Evolutionary conservation across 257 asterid genomes (phyloP).

Genomic region (Leonotis leonurus): DNA sequence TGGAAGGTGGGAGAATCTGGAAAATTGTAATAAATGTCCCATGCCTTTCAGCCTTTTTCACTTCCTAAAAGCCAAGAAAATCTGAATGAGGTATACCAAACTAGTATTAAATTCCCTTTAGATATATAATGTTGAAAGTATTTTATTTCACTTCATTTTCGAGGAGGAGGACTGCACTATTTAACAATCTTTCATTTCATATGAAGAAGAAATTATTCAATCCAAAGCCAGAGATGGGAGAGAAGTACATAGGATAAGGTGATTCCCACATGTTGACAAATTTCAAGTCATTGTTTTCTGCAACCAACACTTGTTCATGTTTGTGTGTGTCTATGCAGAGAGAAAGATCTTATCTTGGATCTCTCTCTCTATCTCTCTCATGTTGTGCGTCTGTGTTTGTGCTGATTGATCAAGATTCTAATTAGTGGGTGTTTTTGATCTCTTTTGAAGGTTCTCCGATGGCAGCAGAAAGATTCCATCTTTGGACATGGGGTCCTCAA

Average conservation of each 20-base stretch:
- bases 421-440: slow-evolving; percentile 6
- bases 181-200: too few species aligned
- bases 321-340: slow-evolving; percentile 23
- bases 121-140: neutral
- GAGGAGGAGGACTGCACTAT: too few species aligned
- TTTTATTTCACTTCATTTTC: neutral
- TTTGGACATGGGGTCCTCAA: slow-evolving; percentile 28
- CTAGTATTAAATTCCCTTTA: too few species aligned
- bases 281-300: slow-evolving; percentile 45
- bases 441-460: slow-evolving; percentile 27
- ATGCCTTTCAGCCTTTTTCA: slow-evolving; percentile 37
- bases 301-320: slow-evolving; percentile 29
- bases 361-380: slow-evolving; percentile 23
- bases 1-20: slow-evolving; percentile 55
- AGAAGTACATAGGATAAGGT: slow-evolving; percentile 30
- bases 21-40: slow-evolving; percentile 36
- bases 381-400: neutral
- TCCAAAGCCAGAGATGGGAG: slow-evolving; percentile 20
- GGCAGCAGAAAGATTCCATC: slow-evolving; percentile 28
- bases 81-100: slow-evolving; percentile 19
- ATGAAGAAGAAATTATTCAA: slow-evolving; percentile 36
- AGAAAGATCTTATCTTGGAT: slow-evolving; percentile 42
- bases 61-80: slow-evolving; percentile 45
- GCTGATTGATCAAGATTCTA: slow-evolving; percentile 24
- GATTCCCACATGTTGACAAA: slow-evolving; percentile 42